Base-by-base conservation (phyloP, 2,329 filamentous ascomycete species). In the Penicillium sp. region DNA sequence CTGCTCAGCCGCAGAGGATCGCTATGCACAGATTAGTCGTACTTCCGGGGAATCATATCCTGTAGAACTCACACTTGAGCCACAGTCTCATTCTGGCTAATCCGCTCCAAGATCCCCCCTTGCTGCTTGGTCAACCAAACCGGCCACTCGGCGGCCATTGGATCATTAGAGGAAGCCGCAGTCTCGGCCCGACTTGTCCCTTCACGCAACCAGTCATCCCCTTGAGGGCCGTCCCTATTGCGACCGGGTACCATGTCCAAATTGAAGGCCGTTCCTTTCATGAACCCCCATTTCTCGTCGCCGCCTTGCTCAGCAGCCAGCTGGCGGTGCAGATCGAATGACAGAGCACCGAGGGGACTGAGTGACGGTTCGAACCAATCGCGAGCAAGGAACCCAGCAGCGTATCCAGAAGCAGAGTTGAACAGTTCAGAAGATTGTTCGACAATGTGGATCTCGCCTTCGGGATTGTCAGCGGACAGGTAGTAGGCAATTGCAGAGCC, bases 401-500 rank as follows among this genome's bases (percentile, higher is more conserved):
- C 84, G 50, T 78, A 81, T 1, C 86, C 85, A 2, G 84, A 89
- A 0, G 86, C 85, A 19, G 82, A 86, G 8, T 79, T 75, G 63
- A 90, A 87, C 20, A 90, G 73, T 47, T 79, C 60, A 0, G 72
- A 61, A 4, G 76, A 75, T 4, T 76, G 69, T 53, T 83, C 80
- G 26, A 84, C 47, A 15, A 84, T 64, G 47, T 80, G 76, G 36
- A 83, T 79, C 20, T 70, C 66, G 4, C 51, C 41, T 19, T 49
- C 32, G 19, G 50, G 33, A 18, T 50, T 42, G 4, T 71, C 65
- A 31, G 59, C 49, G 5, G 80, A 78, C 20, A 90, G 76, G 59
- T 86, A 87, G 64, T 83, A 87, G n/a, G 83, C 83, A 8, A 80
- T 84, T 1, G 81, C 80, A 21, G 79, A 68, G 43, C 84, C 83